Evolutionary conservation across 129 eudicot species (phyloP).

Genomic region (Chrysanthemum lavandulifolium): DNA sequence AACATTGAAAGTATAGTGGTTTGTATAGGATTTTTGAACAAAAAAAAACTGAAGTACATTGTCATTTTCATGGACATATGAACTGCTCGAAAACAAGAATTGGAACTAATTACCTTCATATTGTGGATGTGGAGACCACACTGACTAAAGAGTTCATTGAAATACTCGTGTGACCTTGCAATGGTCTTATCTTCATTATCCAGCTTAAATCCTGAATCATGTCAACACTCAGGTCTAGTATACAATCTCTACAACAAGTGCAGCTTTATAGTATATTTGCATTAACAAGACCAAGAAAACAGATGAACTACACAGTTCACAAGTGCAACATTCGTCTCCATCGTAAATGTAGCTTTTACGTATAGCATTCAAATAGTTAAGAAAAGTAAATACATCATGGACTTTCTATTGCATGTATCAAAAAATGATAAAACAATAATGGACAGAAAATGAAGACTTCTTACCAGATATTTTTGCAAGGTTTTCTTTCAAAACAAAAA

Average conservation of each 20-base stretch:
- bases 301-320: too few species aligned
- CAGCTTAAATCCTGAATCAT: constrained; percentile 71
- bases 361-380: neutral
- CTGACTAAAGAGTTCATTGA: constrained; percentile 77
- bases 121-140: constrained; percentile 70
- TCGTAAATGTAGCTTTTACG: neutral
- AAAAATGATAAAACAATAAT: neutral
- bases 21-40: too few species aligned
- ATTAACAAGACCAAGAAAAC: too few species aligned
- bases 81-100: neutral
- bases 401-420: neutral
- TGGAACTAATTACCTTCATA: constrained; percentile 48
- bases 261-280: neutral
- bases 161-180: constrained; percentile 85
- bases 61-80: neutral
- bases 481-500: constrained; percentile 85
- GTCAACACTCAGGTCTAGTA: neutral
- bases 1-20: neutral
- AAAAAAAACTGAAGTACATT: neutral
- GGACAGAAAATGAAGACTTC: constrained; percentile 6
- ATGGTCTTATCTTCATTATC: constrained; percentile 91
- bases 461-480: constrained; percentile 79
- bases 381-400: neutral
- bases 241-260: neutral
- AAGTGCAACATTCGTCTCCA: too few species aligned